Percentiles rank a stretch among this genome's conserved stretches.
These are phyloP conservation scores for Ogataea populi-albae DNA, from an alignment of 805 yeast species.

Conservation along the genomic window DNA sequence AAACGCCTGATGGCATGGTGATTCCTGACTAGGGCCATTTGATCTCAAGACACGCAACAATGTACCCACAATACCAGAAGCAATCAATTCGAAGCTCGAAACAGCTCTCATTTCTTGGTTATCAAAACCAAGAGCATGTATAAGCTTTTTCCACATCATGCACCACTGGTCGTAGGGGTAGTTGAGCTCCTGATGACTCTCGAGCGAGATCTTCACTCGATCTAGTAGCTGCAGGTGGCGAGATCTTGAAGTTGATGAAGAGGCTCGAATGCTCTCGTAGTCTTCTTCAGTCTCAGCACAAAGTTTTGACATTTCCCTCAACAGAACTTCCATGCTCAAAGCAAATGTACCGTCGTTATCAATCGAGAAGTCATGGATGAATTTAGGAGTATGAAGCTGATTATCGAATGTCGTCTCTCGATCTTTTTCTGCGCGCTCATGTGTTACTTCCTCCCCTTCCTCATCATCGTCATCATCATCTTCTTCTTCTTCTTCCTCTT, in stretches of 20 bases:
- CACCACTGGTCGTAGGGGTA: constrained; percentile 33
- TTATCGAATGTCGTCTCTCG: constrained; percentile 18
- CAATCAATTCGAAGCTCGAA: constrained; percentile 73
- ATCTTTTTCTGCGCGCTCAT: constrained; percentile 21
- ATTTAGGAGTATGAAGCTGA: constrained; percentile 9
- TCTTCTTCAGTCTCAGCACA: constrained; percentile 21
- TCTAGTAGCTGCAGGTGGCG: constrained; percentile 30
- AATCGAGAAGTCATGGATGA: constrained; percentile 18
- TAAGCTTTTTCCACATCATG: constrained; percentile 38
- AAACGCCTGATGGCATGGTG: constrained; percentile 43
- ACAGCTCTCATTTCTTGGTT: constrained; percentile 27
- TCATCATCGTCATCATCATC: constrained; percentile 14
- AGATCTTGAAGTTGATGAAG: constrained; percentile 24
- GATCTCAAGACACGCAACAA: constrained; percentile 37
- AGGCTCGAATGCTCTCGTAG: constrained; percentile 19
- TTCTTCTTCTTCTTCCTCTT: constrained; percentile 19
- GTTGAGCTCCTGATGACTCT: constrained; percentile 14
- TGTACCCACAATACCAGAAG: constrained; percentile 59
- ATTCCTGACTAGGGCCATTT: constrained; percentile 25
- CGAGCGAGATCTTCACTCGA: constrained; percentile 25
- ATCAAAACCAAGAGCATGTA: constrained; percentile 31
- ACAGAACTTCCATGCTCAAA: constrained; percentile 11
- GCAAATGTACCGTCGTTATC: constrained; percentile 22
- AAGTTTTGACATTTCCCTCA: constrained; percentile 15
- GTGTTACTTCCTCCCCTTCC: constrained; percentile 17